Conservation (phyloP, 331 rosid species). For the Quercus lobata region DNA sequence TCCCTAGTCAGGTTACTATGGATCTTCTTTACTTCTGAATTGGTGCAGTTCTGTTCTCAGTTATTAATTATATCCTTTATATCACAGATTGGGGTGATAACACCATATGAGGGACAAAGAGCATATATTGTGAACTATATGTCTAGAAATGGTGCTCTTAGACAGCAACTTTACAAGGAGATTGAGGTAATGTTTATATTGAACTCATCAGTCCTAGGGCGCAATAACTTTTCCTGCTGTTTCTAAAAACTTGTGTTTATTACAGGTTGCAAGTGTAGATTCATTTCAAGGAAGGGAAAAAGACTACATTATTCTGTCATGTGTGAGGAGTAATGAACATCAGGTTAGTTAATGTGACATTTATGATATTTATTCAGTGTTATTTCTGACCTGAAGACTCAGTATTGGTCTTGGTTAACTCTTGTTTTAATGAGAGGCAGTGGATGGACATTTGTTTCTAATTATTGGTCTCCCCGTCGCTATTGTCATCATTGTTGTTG, state of each 20-base stretch:
- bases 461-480: neutral
- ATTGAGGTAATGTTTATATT: slow-evolving; percentile 64
- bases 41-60: slow-evolving; percentile 2
- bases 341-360: slow-evolving; percentile 59
- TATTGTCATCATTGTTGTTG: neutral
- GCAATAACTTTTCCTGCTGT: neutral
- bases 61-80: neutral
- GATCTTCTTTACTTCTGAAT: neutral
- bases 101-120: slow-evolving; percentile 98
- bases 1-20: slow-evolving; percentile 81
- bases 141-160: slow-evolving; percentile 98
- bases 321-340: slow-evolving; percentile 98
- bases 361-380: neutral
- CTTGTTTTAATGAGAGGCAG: neutral
- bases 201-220: neutral
- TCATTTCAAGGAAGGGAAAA: slow-evolving; percentile 99
- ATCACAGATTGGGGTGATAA: slow-evolving; percentile 89
- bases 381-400: neutral
- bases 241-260: slow-evolving; percentile 17
- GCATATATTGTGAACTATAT: slow-evolving; percentile 98
- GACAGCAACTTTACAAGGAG: slow-evolving; percentile 99
- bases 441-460: neutral
- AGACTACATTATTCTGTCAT: slow-evolving; percentile 92
- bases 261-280: slow-evolving; percentile 99
- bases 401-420: neutral